Percentiles rank a stretch among this genome's conserved stretches.
Evolutionary conservation across 2,329 filamentous ascomycete species (phyloP).

Genomic region (Aureobasidium sp.): DNA sequence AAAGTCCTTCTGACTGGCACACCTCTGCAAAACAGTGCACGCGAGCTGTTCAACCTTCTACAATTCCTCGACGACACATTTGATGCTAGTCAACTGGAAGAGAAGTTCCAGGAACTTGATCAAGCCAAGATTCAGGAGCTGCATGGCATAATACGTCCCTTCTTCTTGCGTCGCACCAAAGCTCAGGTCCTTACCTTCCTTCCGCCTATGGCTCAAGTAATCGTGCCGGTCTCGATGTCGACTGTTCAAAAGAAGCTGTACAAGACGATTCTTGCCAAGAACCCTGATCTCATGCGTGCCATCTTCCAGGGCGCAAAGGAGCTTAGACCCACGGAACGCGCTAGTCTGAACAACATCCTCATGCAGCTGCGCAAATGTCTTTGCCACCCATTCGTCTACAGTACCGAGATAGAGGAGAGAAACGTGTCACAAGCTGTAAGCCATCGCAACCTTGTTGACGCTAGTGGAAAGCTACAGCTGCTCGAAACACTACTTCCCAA

Average conservation of each 20-base stretch:
- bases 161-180: slow-evolving; percentile 73
- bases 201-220: slow-evolving; percentile 89
- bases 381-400: slow-evolving; percentile 96
- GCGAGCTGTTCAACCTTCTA: slow-evolving; percentile 92
- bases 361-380: slow-evolving; percentile 93
- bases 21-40: slow-evolving; percentile 88
- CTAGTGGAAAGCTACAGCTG: slow-evolving; percentile 80
- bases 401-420: slow-evolving; percentile 78
- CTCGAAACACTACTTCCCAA: slow-evolving; percentile 82
- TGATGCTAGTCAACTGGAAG: slow-evolving; percentile 66
- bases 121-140: slow-evolving; percentile 74
- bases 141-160: slow-evolving; percentile 73
- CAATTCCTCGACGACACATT: slow-evolving; percentile 77
- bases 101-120: slow-evolving; percentile 68
- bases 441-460: slow-evolving; percentile 80
- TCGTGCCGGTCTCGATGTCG: slow-evolving; percentile 92
- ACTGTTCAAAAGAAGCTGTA: slow-evolving; percentile 89
- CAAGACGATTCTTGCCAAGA: slow-evolving; percentile 87
- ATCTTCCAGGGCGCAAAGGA: slow-evolving; percentile 58
- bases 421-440: slow-evolving; percentile 54
- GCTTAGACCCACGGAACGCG: slow-evolving; percentile 62
- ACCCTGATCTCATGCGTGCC: slow-evolving; percentile 77
- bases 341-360: slow-evolving; percentile 85
- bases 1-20: slow-evolving; percentile 81
- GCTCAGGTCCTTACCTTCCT: slow-evolving; percentile 84